These are phyloP conservation scores for Tritrichomonas musculus DNA, from an alignment of 208 protist species.

Conservation along the genomic window DNA sequence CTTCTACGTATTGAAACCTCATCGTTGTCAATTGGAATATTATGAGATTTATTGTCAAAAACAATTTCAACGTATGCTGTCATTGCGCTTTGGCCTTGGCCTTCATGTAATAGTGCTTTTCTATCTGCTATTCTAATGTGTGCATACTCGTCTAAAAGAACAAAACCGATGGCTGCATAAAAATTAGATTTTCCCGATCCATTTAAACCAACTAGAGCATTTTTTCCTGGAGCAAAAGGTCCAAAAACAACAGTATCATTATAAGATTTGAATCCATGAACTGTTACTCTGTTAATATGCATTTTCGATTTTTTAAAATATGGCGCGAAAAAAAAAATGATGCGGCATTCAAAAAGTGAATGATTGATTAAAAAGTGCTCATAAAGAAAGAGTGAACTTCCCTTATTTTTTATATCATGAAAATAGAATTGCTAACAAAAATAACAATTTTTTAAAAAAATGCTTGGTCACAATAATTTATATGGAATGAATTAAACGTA, in stretches of 20 bases:
- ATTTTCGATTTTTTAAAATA: not conserved
- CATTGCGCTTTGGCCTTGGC: not conserved
- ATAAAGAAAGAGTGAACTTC: too few relatives aligned
- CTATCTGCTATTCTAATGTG: not conserved
- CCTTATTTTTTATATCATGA: too few relatives aligned
- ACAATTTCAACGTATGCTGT: constrained; percentile 21
- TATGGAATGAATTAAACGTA: too few relatives aligned
- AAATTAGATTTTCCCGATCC: constrained; percentile 32
- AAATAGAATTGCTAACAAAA: too few relatives aligned
- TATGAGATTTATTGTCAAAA: not conserved
- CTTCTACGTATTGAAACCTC: constrained; percentile 24
- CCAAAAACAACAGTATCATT: not conserved
- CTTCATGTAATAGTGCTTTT: constrained; percentile 21
- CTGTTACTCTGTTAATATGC: not conserved
- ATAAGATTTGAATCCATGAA: constrained; percentile 37
- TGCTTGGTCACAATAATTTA: too few relatives aligned
- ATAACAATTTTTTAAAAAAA: too few relatives aligned
- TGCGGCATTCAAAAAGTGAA: too few relatives aligned
- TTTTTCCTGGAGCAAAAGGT: not conserved
- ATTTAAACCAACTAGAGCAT: constrained; percentile 30
- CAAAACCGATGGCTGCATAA: constrained; percentile 31
- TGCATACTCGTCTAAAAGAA: constrained; percentile 1
- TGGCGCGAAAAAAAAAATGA: too few relatives aligned
- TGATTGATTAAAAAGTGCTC: too few relatives aligned
- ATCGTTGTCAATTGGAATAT: not conserved